Base-by-base conservation (phyloP, 2,329 filamentous ascomycete species). In the Diaporthe citrichinensis region DNA sequence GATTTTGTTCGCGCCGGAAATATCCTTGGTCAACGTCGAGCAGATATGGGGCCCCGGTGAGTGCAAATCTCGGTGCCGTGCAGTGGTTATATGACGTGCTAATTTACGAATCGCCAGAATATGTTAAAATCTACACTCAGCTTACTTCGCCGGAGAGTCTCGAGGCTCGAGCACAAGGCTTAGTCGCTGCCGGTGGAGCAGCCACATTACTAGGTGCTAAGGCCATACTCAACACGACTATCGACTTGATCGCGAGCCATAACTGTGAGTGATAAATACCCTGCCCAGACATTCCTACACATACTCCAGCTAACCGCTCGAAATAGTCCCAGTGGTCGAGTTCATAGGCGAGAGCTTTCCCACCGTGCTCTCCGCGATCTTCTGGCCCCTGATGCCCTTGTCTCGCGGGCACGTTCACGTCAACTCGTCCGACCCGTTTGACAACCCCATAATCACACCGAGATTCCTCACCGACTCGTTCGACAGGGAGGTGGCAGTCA, bases 391-490 rank as follows among this genome's bases (percentile, higher is more conserved):
- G 8, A 75, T 79, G 73, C 78, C 79, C 9, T 57, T 81, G 2
- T 81, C 79, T 1, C 75, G 79, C 14, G 79, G 79, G 1, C 76
- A 81, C 44, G 67, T 80, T 7, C 78, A 80, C 72, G 78, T 80
- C 58, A 76, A 74, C 23, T 79, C 79, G 0, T 73, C 79, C 4
- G 72, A 79, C 25, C 76, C 78, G 0, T 78, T 80, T 20, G 58
- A 74, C 5, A 20, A 71, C 25, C 78, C 79, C 1, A 76, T 78
- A 14, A 80, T 80, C 31, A 73, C 73, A n/a, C 78, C 79, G 6
- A 76, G 79, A 0, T 76, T 80, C 8, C 65, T 79, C 25, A 78
- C 74, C 15, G 79, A 80, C 53, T 2, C 36, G 1, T 81, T 80
- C 53, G 79, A 81, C 41, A 73, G 76, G 36, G 76, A 77, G 15